phyloP scores from a whole-genome alignment of 352 stramenopile species.

The Phytophthora chlamydospora region DNA sequence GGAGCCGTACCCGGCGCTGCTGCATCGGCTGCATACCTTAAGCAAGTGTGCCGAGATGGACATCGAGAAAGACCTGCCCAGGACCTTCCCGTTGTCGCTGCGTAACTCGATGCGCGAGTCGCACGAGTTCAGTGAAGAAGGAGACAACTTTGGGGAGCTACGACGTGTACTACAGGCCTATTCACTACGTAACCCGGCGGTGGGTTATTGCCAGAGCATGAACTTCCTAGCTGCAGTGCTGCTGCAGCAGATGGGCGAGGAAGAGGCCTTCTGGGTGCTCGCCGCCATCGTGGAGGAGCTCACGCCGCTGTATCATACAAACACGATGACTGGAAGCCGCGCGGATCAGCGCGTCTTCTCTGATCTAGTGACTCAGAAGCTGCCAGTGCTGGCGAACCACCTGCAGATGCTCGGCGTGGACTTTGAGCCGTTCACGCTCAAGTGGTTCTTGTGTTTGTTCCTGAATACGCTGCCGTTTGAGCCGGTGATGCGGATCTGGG shows the following conservation, averaged over 20 bases:
- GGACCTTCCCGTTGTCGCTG: conserved; percentile 71
- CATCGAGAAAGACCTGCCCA: conserved; percentile 90
- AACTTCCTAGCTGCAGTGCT: conserved; percentile 86
- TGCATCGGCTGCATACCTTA: conserved; percentile 61
- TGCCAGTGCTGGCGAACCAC: conserved; percentile 75
- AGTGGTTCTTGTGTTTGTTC: conserved; percentile 94
- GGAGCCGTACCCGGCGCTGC: conserved; percentile 63
- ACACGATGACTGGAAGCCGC: conserved; percentile 88
- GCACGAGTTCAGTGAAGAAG: conserved; percentile 28
- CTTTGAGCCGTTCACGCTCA: conserved; percentile 90
- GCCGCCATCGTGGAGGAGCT: conserved; percentile 89
- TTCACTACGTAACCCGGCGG: conserved; percentile 77
- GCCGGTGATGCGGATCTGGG: conserved; percentile 90
- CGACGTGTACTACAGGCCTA: conserved; percentile 86
- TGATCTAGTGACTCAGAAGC: conserved; percentile 86
- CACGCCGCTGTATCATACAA: conserved; percentile 89
- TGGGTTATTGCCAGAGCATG: conserved; percentile 92
- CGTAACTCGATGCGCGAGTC: conserved; percentile 33
- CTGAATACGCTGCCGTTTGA: conserved; percentile 92
- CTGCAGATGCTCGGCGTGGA: conserved; percentile 79
- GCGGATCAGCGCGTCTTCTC: conserved; percentile 90
- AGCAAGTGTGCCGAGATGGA: conserved; percentile 76
- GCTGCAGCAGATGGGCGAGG: conserved; percentile 83
- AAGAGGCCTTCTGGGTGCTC: conserved; percentile 90
- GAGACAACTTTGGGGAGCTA: conserved; percentile 62